phyloP scores from a whole-genome alignment of 768 basidiomycete species.

The Rhodocollybia butyracea region DNA sequence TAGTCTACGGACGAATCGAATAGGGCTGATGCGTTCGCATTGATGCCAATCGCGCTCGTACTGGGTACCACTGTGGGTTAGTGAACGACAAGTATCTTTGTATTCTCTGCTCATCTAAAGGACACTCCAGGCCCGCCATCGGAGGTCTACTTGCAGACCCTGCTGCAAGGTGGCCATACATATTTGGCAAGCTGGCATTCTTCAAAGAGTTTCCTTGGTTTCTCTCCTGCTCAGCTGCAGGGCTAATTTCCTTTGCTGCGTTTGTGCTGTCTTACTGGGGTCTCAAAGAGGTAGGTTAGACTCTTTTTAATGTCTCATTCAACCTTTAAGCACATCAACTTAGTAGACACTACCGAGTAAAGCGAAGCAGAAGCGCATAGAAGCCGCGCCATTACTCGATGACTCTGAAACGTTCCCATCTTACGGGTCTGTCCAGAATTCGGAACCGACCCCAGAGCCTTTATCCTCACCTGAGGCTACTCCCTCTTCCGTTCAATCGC shows the following conservation, averaged over 20 bases:
- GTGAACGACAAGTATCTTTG: neutral
- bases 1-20: constrained; percentile 26
- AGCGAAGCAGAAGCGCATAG: neutral
- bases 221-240: constrained; percentile 30
- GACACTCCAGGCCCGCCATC: constrained; percentile 21
- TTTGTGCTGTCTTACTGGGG: constrained; percentile 18
- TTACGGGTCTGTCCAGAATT: neutral
- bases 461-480: neutral
- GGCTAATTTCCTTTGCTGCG: constrained; percentile 16
- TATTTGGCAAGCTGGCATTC: constrained; percentile 21
- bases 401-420: neutral
- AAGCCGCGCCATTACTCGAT: neutral
- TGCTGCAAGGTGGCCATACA: constrained; percentile 21
- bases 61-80: constrained; percentile 22
- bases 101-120: neutral
- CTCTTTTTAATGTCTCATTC: neutral
- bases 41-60: constrained; percentile 27
- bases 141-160: constrained; percentile 32
- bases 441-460: constrained; percentile 11
- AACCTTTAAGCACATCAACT: constrained; percentile 11
- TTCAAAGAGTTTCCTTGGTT: constrained; percentile 32
- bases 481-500: constrained; percentile 17
- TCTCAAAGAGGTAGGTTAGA: constrained; percentile 26
- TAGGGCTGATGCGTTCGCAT: constrained; percentile 23
- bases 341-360: constrained; percentile 13